These are phyloP conservation scores for Psidium friedrichsthalianum DNA, from an alignment of 345 rosid genomes.

Conservation along the genomic window DNA sequence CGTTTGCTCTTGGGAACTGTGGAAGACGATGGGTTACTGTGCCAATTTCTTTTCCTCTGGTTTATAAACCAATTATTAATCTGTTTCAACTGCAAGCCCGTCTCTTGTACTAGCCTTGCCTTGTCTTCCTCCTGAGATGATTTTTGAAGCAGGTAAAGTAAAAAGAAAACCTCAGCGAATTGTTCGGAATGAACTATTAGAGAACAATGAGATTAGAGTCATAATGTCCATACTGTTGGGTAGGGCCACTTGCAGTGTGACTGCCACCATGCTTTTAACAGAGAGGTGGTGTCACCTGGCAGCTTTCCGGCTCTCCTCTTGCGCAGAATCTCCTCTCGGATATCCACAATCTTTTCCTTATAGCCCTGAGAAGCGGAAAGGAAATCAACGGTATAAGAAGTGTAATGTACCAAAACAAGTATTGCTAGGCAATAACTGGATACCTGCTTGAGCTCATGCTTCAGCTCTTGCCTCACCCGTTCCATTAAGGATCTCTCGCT, in stretches of 20 bases:
- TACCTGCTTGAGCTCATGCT: conserved; percentile 89
- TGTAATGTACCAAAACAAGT: not conserved
- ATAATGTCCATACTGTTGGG: conserved; percentile 43
- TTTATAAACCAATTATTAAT: conserved; percentile 89
- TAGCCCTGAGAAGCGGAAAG: conserved; percentile 32
- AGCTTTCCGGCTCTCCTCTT: conserved; percentile 87
- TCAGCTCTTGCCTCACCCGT: conserved; percentile 75
- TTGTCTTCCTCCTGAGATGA: conserved; percentile 72
- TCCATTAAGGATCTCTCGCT: conserved; percentile 82
- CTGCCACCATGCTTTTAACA: conserved; percentile 83
- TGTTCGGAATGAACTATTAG: not conserved
- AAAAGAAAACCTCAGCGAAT: not conserved
- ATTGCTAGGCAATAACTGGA: not conserved
- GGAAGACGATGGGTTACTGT: conserved; percentile 55
- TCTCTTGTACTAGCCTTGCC: conserved; percentile 64
- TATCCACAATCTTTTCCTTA: conserved; percentile 82
- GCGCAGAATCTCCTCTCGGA: conserved; percentile 80
- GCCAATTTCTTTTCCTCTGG: conserved; percentile 90
- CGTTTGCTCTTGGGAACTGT: conserved; percentile 58
- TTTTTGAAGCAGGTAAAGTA: not conserved
- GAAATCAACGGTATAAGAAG: not conserved
- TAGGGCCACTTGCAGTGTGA: conserved; percentile 94
- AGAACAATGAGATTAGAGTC: not conserved
- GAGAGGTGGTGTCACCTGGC: conserved; percentile 78
- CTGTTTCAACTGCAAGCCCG: conserved; percentile 79